phyloP scores from a whole-genome alignment of 768 basidiomycete genomes.

The Myochromella boudieri region DNA sequence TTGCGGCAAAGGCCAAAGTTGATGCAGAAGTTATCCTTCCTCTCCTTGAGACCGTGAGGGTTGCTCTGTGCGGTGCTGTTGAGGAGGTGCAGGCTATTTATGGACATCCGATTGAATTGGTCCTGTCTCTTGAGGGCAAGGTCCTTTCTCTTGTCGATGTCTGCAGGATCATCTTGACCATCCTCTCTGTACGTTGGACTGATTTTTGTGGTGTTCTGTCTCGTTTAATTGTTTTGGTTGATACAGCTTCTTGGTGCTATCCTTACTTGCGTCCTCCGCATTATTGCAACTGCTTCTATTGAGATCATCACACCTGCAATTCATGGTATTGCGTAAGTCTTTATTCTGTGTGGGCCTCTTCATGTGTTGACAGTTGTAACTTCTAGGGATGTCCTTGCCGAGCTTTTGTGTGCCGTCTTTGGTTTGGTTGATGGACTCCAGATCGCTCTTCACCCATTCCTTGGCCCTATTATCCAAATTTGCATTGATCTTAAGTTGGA shows the following conservation, averaged over 20 bases:
- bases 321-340: slow-evolving; percentile 13
- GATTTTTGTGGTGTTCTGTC: neutral
- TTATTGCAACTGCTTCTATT: slow-evolving; percentile 5
- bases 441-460: slow-evolving; percentile 11
- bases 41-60: slow-evolving; percentile 15
- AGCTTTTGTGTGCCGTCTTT: slow-evolving; percentile 15
- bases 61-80: slow-evolving; percentile 7
- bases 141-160: slow-evolving; percentile 13
- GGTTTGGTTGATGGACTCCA: slow-evolving; percentile 19
- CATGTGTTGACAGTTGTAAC: neutral
- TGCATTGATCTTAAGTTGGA: slow-evolving; percentile 16
- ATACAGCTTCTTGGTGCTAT: slow-evolving; percentile 7
- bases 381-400: slow-evolving; percentile 4
- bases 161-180: slow-evolving; percentile 9
- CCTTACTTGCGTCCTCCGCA: slow-evolving; percentile 3
- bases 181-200: slow-evolving; percentile 12
- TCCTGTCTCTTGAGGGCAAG: slow-evolving; percentile 14
- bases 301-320: slow-evolving; percentile 9
- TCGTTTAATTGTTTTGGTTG: neutral
- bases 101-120: slow-evolving; percentile 5
- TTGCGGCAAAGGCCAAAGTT: slow-evolving; percentile 8
- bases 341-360: neutral
- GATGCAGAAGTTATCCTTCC: slow-evolving; percentile 13
- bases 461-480: slow-evolving; percentile 14
- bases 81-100: slow-evolving; percentile 15